Conservation (phyloP, 495 filamentous ascomycete genomes). For the Podospora comata region DNA sequence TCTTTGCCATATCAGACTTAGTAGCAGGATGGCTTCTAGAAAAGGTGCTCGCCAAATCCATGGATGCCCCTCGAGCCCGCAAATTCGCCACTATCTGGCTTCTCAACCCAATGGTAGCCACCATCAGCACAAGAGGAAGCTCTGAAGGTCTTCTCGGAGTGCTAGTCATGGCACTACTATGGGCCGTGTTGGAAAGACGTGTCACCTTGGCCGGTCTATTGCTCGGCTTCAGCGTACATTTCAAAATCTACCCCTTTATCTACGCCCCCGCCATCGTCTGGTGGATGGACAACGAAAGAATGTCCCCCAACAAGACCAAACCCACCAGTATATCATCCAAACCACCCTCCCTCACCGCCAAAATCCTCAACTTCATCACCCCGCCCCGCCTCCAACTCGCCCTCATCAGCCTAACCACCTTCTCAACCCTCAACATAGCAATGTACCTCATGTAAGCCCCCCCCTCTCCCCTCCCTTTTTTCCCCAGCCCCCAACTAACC, state of each 20-base stretch:
- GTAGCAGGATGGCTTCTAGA: slow-evolving; percentile 81
- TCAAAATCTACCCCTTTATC: slow-evolving; percentile 98
- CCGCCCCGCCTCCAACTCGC: slow-evolving; percentile 58
- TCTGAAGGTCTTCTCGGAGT: slow-evolving; percentile 88
- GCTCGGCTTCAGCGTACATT: slow-evolving; percentile 83
- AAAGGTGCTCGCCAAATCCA: slow-evolving; percentile 30
- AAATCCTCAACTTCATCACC: slow-evolving; percentile 54
- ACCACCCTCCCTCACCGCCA: neutral
- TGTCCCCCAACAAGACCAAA: neutral
- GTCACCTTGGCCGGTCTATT: slow-evolving; percentile 68
- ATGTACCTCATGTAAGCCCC: slow-evolving; percentile 76
- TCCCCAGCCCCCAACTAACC: slow-evolving; percentile 73
- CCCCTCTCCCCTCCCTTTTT: slow-evolving; percentile 83
- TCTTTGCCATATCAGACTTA: slow-evolving; percentile 82
- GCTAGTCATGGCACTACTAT: slow-evolving; percentile 74
- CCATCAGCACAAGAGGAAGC: slow-evolving; percentile 89
- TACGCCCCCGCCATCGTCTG: slow-evolving; percentile 84
- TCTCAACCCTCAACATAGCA: slow-evolving; percentile 62
- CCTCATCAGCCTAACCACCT: slow-evolving; percentile 64
- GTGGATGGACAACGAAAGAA: slow-evolving; percentile 59
- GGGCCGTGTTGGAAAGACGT: slow-evolving; percentile 63
- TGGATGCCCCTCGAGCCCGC: slow-evolving; percentile 48
- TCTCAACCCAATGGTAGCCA: slow-evolving; percentile 96
- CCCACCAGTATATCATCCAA: neutral
- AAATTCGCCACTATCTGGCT: slow-evolving; percentile 84